Conservation (phyloP, 331 rosid genomes). For the Phaseolus coccineus region DNA sequence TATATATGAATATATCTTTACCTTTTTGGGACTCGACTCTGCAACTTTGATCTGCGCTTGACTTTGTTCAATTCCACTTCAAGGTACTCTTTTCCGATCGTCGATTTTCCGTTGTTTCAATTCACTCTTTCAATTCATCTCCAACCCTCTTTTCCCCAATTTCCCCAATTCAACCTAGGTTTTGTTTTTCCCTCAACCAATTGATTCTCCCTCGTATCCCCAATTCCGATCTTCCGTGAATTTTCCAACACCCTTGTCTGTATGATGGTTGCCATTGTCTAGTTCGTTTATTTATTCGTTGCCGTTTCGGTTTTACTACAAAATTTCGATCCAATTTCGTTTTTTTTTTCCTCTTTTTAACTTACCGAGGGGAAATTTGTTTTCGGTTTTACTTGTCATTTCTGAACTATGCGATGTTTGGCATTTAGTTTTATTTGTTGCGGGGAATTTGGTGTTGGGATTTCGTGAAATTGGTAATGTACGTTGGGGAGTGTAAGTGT, state of each 20-base stretch:
- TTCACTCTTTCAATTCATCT: conserved; percentile 8
- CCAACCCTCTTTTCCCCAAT: background rate
- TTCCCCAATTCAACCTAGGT: conserved; percentile 42
- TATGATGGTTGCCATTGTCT: background rate
- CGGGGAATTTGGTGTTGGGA: conserved; percentile 5
- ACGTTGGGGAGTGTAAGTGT: conserved; percentile 11
- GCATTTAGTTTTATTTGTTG: conserved; percentile 4
- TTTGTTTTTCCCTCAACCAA: conserved; percentile 1
- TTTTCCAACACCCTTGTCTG: background rate
- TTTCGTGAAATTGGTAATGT: conserved; percentile 27
- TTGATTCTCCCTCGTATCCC: conserved; percentile 6
- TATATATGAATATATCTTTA: background rate
- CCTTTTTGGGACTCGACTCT: background rate
- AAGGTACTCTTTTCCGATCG: conserved; percentile 5
- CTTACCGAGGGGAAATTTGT: background rate
- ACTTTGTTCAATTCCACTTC: conserved; percentile 33
- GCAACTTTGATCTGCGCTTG: conserved; percentile 41
- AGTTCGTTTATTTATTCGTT: background rate
- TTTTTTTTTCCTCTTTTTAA: background rate
- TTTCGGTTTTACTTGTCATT: background rate
- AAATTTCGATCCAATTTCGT: conserved; percentile 4
- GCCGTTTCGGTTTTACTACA: conserved; percentile 5
- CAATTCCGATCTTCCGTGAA: conserved; percentile 24
- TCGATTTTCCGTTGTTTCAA: background rate
- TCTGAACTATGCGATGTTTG: background rate